These are phyloP conservation scores for Botrytis tulipae DNA, from an alignment of 2,329 filamentous ascomycete species.

Conservation along the genomic window DNA sequence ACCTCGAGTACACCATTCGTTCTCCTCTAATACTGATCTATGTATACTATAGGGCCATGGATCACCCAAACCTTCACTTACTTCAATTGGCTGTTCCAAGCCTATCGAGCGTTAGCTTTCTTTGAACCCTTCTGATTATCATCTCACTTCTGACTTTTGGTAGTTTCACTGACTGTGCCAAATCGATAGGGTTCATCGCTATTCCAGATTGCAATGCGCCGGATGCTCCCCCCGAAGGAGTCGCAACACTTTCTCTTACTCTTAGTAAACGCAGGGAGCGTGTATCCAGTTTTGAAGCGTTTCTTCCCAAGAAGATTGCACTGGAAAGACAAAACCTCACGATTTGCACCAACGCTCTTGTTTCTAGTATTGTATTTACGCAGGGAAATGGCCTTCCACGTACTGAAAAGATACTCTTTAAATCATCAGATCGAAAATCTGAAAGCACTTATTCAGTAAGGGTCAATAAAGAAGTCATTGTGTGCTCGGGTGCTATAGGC, in stretches of 20 bases:
- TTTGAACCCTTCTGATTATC: background rate
- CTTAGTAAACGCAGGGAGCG: slow-evolving; percentile 16
- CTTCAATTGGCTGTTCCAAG: background rate
- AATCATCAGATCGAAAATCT: background rate
- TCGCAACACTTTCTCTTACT: slow-evolving; percentile 18
- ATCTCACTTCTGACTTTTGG: background rate
- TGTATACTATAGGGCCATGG: background rate
- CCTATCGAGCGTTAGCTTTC: slow-evolving; percentile 11
- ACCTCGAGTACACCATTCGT: background rate
- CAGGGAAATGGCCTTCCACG: background rate
- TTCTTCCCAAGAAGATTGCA: slow-evolving; percentile 19
- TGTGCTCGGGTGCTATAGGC: slow-evolving; percentile 19
- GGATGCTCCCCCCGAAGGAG: slow-evolving; percentile 15
- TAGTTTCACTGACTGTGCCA: background rate
- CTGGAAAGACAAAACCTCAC: slow-evolving; percentile 18
- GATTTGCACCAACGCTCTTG: slow-evolving; percentile 18
- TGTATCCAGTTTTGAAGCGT: slow-evolving; percentile 23
- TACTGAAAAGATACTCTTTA: slow-evolving; percentile 9
- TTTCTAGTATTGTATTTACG: slow-evolving; percentile 14
- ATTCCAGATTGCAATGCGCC: slow-evolving; percentile 13
- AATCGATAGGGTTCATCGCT: background rate
- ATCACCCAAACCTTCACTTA: slow-evolving; percentile 15
- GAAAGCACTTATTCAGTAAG: slow-evolving; percentile 5
- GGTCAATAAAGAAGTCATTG: slow-evolving; percentile 21
- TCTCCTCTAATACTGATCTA: background rate